Percentiles rank a stretch among this genome's conserved stretches.
phyloP scores from a whole-genome alignment of 345 rosid species.

The Acer campestre region DNA sequence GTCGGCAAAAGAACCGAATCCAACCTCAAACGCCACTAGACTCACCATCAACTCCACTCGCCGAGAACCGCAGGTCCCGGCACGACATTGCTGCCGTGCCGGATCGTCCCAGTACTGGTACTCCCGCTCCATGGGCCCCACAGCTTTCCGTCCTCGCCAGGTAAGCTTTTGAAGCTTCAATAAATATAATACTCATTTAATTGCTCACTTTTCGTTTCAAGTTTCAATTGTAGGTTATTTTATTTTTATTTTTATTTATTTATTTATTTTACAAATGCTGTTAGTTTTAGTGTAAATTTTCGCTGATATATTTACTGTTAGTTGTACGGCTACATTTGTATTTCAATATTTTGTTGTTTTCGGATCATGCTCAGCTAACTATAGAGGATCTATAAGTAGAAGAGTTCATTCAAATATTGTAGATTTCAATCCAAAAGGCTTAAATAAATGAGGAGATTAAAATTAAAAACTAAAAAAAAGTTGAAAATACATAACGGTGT shows the following conservation, averaged over 20 bases:
- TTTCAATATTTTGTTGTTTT: slow-evolving; percentile 9
- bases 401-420: too few relatives aligned
- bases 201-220: neutral
- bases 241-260: neutral
- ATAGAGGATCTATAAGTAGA: too few relatives aligned
- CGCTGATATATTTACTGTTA: neutral
- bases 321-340: neutral
- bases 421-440: too few relatives aligned
- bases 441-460: too few relatives aligned
- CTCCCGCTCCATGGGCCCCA: slow-evolving; percentile 94
- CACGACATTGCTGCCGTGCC: slow-evolving; percentile 40
- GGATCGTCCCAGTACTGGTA: slow-evolving; percentile 72
- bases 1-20: slow-evolving; percentile 45
- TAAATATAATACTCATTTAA: neutral
- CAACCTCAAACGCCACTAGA: slow-evolving; percentile 29
- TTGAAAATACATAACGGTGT: too few relatives aligned
- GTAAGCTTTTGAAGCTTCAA: slow-evolving; percentile 31
- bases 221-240: neutral
- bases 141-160: slow-evolving; percentile 91
- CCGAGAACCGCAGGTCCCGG: slow-evolving; percentile 39
- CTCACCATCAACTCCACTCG: slow-evolving; percentile 62
- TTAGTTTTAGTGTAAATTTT: neutral
- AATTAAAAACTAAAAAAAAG: too few relatives aligned
- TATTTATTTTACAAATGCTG: neutral
- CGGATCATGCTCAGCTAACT: neutral